Conservation (phyloP, 495 filamentous ascomycete species). For the Pyrenula massariospora region DNA sequence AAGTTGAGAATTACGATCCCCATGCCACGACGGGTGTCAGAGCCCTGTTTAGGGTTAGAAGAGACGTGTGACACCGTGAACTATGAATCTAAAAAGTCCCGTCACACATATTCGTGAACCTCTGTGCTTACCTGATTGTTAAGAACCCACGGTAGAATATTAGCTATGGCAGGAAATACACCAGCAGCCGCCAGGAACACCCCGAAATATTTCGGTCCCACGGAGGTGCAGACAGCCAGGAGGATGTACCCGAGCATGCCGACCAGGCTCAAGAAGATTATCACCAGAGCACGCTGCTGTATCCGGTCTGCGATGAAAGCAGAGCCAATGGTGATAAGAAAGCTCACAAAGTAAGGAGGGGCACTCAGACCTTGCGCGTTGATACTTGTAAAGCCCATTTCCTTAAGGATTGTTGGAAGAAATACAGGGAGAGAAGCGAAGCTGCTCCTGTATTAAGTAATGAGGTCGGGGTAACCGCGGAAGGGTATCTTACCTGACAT, state of each 20-base stretch:
- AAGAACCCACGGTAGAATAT: slow-evolving; percentile 64
- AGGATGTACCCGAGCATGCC: slow-evolving; percentile 65
- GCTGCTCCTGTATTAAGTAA: too few species aligned
- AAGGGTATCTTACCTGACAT: too few species aligned
- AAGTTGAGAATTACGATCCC: slow-evolving; percentile 60
- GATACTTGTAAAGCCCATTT: slow-evolving; percentile 65
- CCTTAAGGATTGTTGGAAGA: slow-evolving; percentile 64
- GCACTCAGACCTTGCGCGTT: slow-evolving; percentile 72
- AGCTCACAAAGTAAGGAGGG: slow-evolving; percentile 70
- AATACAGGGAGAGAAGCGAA: slow-evolving; percentile 82
- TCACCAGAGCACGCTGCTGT: slow-evolving; percentile 57
- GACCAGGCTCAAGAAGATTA: slow-evolving; percentile 48
- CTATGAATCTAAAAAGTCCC: too few species aligned
- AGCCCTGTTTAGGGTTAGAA: slow-evolving; percentile 56
- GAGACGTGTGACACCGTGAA: not conserved
- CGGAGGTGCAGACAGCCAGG: slow-evolving; percentile 43
- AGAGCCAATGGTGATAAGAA: slow-evolving; percentile 52
- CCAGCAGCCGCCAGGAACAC: slow-evolving; percentile 61
- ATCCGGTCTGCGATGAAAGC: slow-evolving; percentile 64
- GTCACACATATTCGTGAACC: too few species aligned
- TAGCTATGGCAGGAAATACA: slow-evolving; percentile 55
- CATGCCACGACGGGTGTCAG: slow-evolving; percentile 57
- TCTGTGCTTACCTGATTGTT: slow-evolving; percentile 21
- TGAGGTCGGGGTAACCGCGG: too few species aligned
- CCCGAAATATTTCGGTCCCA: slow-evolving; percentile 52